Evolutionary conservation across 2,329 filamentous ascomycete genomes (phyloP), one percentile per base, ranked within the genome.

Genomic region (Taxawa tesnikishii): DNA sequence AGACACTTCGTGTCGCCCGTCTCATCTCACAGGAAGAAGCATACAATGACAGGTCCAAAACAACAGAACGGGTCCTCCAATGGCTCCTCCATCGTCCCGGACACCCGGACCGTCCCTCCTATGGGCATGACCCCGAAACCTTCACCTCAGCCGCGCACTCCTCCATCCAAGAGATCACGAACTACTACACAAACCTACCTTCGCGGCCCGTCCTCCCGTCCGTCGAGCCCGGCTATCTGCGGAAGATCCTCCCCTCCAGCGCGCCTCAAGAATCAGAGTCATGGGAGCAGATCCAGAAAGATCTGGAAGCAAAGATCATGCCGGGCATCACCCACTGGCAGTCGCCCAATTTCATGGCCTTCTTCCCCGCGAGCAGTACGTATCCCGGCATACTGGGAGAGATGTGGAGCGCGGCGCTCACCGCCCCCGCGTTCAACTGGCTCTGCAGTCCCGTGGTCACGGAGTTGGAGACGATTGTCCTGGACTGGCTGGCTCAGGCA

Each of bases 301-400:
- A 96, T 52, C 76, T 96, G 31, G 79, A 87, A 46, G 62, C 69
- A 27, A 83, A 90, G 53, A 94, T 96, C 50, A 74, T 94, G 52
- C 88, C 88, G 0, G 88, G 88, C 5, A 66, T 96, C 33, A 94
- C 88, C 0, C 88, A 94, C 59, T 96, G 88, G 85, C 79, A 93
- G 53, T 83, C 78, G 3, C 88, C 84, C 11, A 85, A 88, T 51
- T 96, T 94, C 67, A 83, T 94, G 73, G 88, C 88, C 27, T 96
- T 92, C 66, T 96, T 90, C 59, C 82, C 88, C 1, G 83, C 83
- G 30, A 76, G 74, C 15, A 76, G 78, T 32, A 83, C 79, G 21
- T 94, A 79, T 51, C 85, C 88, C 0, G 73, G 77, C 16, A 88
- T 94, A 55, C 69, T 96, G 8, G 88, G 84, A 13, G 88, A 96